Evolutionary conservation across 2,329 filamentous ascomycete genomes (phyloP).

Genomic region (Colletotrichum sansevieriae): DNA sequence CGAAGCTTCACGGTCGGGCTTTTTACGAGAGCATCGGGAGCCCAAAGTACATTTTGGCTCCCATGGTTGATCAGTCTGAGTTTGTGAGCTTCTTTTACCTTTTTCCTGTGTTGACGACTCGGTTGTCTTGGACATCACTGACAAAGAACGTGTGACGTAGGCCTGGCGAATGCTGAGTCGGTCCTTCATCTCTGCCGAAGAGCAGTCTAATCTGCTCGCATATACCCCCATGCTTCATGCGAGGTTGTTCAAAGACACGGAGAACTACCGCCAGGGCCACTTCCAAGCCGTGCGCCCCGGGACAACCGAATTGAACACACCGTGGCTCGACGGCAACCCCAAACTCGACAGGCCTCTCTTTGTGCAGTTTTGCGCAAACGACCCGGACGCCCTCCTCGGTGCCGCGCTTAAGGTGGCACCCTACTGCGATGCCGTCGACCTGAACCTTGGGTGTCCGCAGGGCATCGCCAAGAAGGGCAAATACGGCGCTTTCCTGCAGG

Average conservation of each 20-base stretch:
- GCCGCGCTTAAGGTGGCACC: conserved; percentile 85
- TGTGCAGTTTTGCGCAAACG: conserved; percentile 96
- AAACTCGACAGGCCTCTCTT: conserved; percentile 88
- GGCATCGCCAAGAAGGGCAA: conserved; percentile 91
- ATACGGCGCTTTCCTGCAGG: conserved; percentile 95
- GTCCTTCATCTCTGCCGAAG: conserved; percentile 82
- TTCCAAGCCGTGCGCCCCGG: conserved; percentile 76
- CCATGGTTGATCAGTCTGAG: conserved; percentile 99
- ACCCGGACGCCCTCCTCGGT: conserved; percentile 81
- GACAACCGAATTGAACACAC: conserved; percentile 36
- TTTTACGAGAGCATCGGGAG: conserved; percentile 97
- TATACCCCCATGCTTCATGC: conserved; percentile 98
- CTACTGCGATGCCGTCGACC: conserved; percentile 93
- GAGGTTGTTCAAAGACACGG: conserved; percentile 83
- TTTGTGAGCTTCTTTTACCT: conserved; percentile 73
- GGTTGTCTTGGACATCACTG: background rate
- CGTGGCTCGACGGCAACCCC: conserved; percentile 89
- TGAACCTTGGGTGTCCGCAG: conserved; percentile 96
- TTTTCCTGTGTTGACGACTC: conserved; percentile 12
- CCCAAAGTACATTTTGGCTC: conserved; percentile 90
- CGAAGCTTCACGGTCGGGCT: conserved; percentile 83
- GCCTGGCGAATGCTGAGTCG: conserved; percentile 97
- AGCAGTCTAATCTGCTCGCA: conserved; percentile 77
- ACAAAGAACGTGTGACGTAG: conserved; percentile 57
- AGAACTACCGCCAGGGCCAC: conserved; percentile 81